A percentile compares a stretch with the other conserved stretches of the same genome.
These are phyloP conservation scores for Jasminum sambac DNA, from an alignment of 257 asterid species.

Conservation along the genomic window DNA sequence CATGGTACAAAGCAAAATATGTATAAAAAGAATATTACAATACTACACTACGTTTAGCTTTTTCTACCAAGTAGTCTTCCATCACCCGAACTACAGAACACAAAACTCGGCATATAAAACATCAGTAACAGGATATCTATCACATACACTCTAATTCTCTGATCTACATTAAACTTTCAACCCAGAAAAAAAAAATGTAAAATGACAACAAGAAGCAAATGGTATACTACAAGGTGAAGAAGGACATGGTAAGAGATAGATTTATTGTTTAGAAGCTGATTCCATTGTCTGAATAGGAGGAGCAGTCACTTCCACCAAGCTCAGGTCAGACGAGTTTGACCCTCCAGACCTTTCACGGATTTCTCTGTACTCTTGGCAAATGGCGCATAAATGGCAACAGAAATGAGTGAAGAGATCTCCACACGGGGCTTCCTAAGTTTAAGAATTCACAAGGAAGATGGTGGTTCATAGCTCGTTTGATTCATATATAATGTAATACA, in stretches of 20 bases:
- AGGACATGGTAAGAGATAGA: not conserved
- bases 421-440: constrained; percentile 83
- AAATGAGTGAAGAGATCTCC: constrained; percentile 84
- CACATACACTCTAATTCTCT: too few species aligned
- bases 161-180: too few species aligned
- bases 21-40: too few species aligned
- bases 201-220: constrained; percentile 11
- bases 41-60: too few species aligned
- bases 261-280: constrained; percentile 39
- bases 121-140: too few species aligned
- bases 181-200: not conserved
- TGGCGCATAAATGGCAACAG: constrained; percentile 87
- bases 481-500: too few species aligned
- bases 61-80: too few species aligned
- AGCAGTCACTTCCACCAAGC: constrained; percentile 58
- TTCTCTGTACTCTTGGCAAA: constrained; percentile 93
- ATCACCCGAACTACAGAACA: too few species aligned
- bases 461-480: not conserved
- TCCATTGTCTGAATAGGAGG: constrained; percentile 86
- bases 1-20: too few species aligned
- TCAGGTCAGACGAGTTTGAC: constrained; percentile 33
- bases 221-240: constrained; percentile 6
- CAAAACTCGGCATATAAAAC: too few species aligned
- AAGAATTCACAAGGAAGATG: constrained; percentile 16
- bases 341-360: constrained; percentile 67